Base-by-base conservation (phyloP, 495 filamentous ascomycete species). In the Choiromyces venosus region DNA sequence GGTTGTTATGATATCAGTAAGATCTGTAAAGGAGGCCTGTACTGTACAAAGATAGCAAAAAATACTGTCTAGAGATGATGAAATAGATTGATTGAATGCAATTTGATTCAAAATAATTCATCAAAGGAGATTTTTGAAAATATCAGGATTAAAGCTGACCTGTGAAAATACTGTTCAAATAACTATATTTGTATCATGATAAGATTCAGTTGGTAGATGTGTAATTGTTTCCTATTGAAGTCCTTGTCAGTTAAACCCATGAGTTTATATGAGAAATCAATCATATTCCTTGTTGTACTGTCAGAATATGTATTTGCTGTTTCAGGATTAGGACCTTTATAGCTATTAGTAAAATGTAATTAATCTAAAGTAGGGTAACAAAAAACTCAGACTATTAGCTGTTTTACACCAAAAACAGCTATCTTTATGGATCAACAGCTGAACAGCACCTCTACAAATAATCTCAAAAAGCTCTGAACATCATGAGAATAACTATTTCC, bases 91-190 rank as follows among this genome's bases (percentile, higher is more conserved):
- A 2, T 33, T 10, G 37, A 70, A 70, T 0, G 73, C 21, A 37
- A 78, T 46, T 21, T 72, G 56, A 10, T 76, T 71, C 4, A 42
- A 37, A 40, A 76, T 39, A 16, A 76, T 73, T 66, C 37, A 76
- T 12, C n/a, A 2, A 18, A 72, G 29, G 3, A 71, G 35, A 0
- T 72, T 35, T 46, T 73, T 75, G 38, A 75, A 76, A 4, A 76
- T 16, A 5, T 40, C 61, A 0, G 36, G 35, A 39, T 76, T 76
- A 12, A 76, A 78, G 16, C 33, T 37, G 0, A 77, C 44, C 2
- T 16, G n/a, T 14, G 67, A 42, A 18, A 70, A 29, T 18, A 37
- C n/a, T n/a, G n/a, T 7, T 35, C n/a, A 65, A n/a, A 1, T 25
- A 14, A 19, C 37, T 39, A 56, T 38, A 42, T 14, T 16, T n/a